phyloP scores from a whole-genome alignment of 306 rosid genomes.

The Clitoria ternatea region DNA sequence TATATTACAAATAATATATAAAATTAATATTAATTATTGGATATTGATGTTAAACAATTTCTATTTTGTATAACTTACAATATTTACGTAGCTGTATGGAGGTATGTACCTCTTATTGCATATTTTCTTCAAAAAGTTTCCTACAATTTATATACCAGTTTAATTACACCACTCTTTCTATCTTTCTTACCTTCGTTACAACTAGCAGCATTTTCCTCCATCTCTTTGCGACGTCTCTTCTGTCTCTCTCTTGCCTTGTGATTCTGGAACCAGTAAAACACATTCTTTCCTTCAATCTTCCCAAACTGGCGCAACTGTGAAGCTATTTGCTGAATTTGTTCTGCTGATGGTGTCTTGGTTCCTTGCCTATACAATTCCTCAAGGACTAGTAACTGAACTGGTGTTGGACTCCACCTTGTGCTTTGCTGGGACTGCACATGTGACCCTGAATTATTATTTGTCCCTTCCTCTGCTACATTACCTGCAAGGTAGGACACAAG shows the following conservation, averaged over 20 bases:
- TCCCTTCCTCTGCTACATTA: constrained; percentile 26
- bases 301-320: constrained; percentile 57
- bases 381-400: constrained; percentile 52
- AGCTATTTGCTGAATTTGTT: constrained; percentile 63
- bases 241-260: constrained; percentile 80
- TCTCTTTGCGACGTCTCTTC: constrained; percentile 48
- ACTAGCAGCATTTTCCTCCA: constrained; percentile 32
- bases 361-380: constrained; percentile 61
- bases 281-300: constrained; percentile 72
- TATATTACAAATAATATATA: no score
- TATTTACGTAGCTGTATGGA: background rate
- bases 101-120: background rate
- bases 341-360: constrained; percentile 59
- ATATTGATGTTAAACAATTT: no score
- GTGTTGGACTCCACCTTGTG: constrained; percentile 73
- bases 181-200: background rate
- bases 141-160: background rate
- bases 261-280: constrained; percentile 84
- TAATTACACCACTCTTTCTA: background rate
- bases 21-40: no score
- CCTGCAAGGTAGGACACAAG: background rate
- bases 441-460: constrained; percentile 7
- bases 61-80: no score
- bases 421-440: constrained; percentile 27
- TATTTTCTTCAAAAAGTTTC: constrained; percentile 18